A percentile compares a stretch with the other conserved stretches of the same genome.
Conservation (phyloP, 345 rosid species). For the Kandelia obovata region DNA sequence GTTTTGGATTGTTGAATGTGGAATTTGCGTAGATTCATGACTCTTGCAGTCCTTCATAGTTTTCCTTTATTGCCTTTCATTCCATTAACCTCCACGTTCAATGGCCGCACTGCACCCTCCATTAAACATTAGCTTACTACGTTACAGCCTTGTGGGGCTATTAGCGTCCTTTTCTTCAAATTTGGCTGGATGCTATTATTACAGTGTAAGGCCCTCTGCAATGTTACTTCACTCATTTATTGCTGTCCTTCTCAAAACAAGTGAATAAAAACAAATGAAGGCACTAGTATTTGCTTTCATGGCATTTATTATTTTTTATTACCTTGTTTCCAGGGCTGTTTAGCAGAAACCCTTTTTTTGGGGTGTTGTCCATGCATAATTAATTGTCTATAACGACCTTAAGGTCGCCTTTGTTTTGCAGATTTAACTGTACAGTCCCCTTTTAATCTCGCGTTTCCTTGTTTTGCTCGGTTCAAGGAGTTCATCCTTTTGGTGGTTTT, state of each 20-base stretch:
- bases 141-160: constrained; percentile 34
- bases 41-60: constrained; percentile 3
- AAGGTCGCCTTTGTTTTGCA: constrained; percentile 25
- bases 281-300: constrained; percentile 33
- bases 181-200: constrained; percentile 20
- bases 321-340: constrained; percentile 27
- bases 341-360: constrained; percentile 20
- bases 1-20: constrained; percentile 1
- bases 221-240: constrained; percentile 26
- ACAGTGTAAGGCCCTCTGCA: constrained; percentile 11
- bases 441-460: constrained; percentile 14
- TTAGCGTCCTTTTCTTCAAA: constrained; percentile 25
- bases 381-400: constrained; percentile 40
- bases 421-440: constrained; percentile 14
- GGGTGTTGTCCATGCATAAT: constrained; percentile 14
- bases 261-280: not conserved
- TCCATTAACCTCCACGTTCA: constrained; percentile 4
- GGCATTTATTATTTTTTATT: constrained; percentile 34
- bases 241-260: constrained; percentile 8
- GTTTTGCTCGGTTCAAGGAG: constrained; percentile 23
- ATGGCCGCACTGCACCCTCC: constrained; percentile 12
- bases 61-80: not conserved
- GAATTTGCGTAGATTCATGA: constrained; percentile 16
- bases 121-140: constrained; percentile 36
- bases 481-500: constrained; percentile 19